Base-by-base conservation (phyloP, 495 filamentous ascomycete genomes). In the Parathielavia appendiculata region DNA sequence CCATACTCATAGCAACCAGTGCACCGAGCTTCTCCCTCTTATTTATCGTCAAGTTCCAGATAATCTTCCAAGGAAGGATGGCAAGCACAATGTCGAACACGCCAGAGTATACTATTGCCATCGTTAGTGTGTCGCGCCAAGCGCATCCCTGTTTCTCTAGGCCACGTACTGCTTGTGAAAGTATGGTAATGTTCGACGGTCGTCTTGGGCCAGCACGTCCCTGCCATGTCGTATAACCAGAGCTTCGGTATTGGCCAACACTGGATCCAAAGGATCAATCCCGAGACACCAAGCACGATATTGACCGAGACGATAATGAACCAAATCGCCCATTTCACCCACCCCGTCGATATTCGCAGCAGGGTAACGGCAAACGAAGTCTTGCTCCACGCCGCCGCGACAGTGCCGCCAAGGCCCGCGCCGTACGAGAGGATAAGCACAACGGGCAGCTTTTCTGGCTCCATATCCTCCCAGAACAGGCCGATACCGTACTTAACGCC, bases 1-100 rank as follows among this genome's bases (percentile, higher is more conserved):
- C 67, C 57, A 63, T 62, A 19, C 63, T 65, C 67, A 71, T 69
- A 19, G 65, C 67, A 1, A 65, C 20, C 32, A 60, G 48, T 1
- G 63, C 50, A 0, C 65, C 69, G 5, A 65, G 7, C 51, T 61
- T 69, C 51, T 71, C 67, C 44, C 53, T 69, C 19, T 56, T 46
- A 9, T 64, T 59, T 11, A 71, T 63, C 7, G 54, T 46, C 16
- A 64, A 17, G 8, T 23, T 50, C 49, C 58, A 62, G 36, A 69
- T 56, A 17, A 69, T 62, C 36, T 43, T 57, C 67, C 69, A 71
- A 4, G 69, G 59, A 0, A 68, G 47, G n/a, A 66, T 13, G 17
- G 64, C 66, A 4, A 68, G 62, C 5, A 56, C 47, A 1, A 68
- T 57, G 34, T 69, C 69, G 3, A 54, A 16, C 0, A 11, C 6